Conservation (phyloP, 768 basidiomycete species). For the Mycena sanguinolenta region DNA sequence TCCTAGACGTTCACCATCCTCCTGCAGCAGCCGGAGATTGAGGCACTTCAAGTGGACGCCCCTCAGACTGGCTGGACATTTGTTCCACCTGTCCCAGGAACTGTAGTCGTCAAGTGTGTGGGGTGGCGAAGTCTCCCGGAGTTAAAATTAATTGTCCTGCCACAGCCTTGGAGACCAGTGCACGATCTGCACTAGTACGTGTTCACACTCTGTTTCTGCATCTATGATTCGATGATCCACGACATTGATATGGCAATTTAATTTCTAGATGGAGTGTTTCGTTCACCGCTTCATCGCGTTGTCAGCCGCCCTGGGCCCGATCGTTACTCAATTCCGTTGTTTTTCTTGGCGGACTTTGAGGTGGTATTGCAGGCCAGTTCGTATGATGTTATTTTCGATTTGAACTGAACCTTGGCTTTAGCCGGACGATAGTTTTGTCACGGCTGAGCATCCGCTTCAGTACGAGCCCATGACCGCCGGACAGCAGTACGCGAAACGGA, state of each 20-base stretch:
- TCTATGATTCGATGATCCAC: background rate
- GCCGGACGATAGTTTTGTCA: background rate
- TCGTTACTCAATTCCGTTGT: conserved; percentile 1
- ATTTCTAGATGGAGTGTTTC: background rate
- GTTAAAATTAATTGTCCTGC: background rate
- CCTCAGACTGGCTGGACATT: background rate
- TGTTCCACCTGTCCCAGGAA: background rate
- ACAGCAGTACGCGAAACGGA: background rate
- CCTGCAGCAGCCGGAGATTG: background rate
- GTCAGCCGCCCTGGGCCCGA: background rate
- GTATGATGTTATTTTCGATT: background rate
- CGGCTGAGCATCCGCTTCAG: background rate
- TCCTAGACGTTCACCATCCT: conserved; percentile 4
- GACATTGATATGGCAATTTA: too few species aligned
- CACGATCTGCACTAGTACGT: conserved; percentile 2
- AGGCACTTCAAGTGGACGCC: background rate
- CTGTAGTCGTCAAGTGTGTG: background rate
- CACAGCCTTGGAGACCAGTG: conserved; percentile 6
- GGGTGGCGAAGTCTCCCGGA: too few species aligned
- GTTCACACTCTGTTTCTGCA: too few species aligned
- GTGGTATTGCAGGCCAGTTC: background rate
- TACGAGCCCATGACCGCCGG: background rate
- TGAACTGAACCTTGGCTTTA: background rate
- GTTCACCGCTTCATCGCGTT: conserved; percentile 3
- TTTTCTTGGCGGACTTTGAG: background rate